Evolutionary conservation across 2,329 filamentous ascomycete species (phyloP), one percentile per base, ranked within the genome.

Genomic region (Metarhizium brunneum): DNA sequence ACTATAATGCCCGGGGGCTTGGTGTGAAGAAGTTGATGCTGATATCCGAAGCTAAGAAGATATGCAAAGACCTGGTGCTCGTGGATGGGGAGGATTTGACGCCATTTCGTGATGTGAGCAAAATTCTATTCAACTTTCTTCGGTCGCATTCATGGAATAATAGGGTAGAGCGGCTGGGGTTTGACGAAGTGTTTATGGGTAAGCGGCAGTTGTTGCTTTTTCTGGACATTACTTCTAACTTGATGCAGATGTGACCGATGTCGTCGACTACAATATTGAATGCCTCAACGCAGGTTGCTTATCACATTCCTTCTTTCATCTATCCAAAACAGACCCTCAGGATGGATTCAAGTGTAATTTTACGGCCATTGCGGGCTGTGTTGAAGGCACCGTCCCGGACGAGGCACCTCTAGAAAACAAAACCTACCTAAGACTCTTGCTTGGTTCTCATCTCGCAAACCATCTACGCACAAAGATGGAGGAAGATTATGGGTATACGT

Each of bases 81-180:
- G 82, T 94, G 42, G 81, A 95, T 18, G 92, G 92, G 35, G 91
- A 97, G 70, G 91, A 95, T 64, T 75, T 95, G 62, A 87, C 86
- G 14, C 84, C 82, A 4, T 97, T 97, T 66, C 85, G 92, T 14
- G 84, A 96, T 76, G 87, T 82, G 29, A 95, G 90, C 57, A 96
- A 96, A 72, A 76, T 77, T 48, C 77, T 96, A 3, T 95, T 89
- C 71, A 73, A 77, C 36, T 87, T 92, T 61, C 74, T 96, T 53
- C 82, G 82, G 56, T 74, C 77, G 16, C 86, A 87, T 65, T 86
- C 88, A 0, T 96, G 91, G 91, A 89, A 84, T 59, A 77, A 76
- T 38, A 87, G 83, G 58, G 85, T 86, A 2, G 92, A 97, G 71
- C 82, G 87, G 25, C 74, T 97, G 32, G 92, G 94, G 0, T 90